Conservation (phyloP, 177 flowering plant species). For the Telopea speciosissima region DNA sequence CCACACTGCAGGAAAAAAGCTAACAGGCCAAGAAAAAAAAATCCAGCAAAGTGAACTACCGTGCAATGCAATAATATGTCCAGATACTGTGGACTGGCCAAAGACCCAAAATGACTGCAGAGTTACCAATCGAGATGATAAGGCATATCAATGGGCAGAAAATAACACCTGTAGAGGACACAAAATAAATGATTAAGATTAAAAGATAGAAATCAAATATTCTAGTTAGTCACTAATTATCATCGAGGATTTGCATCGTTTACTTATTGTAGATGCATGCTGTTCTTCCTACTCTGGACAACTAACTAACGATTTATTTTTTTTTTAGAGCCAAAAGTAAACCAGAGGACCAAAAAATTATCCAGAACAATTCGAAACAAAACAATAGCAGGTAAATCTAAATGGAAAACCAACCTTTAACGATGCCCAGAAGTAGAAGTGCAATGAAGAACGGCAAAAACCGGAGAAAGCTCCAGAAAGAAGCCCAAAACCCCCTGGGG, state of each 20-base stretch:
- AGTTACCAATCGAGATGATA: conserved; percentile 56
- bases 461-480: conserved; percentile 56
- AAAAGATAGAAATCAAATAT: no score
- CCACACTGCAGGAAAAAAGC: not conserved
- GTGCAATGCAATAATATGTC: conserved; percentile 56
- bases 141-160: conserved; percentile 80
- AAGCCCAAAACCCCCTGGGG: conserved; percentile 61
- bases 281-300: no score
- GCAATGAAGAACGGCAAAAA: conserved; percentile 89
- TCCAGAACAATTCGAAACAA: not conserved
- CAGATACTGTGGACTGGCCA: conserved; percentile 65
- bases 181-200: no score
- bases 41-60: conserved; percentile 32
- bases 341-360: not conserved
- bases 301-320: not conserved
- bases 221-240: no score
- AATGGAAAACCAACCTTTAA: conserved; percentile 53
- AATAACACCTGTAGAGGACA: conserved; percentile 39
- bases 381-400: not conserved
- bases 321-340: not conserved
- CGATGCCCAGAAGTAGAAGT: conserved; percentile 69
- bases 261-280: no score
- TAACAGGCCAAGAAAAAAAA: not conserved
- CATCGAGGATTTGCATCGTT: not conserved
- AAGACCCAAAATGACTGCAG: conserved; percentile 68